Evolutionary conservation across 305 asterid species (phyloP).

Genomic region (Fraxinus baroniana): DNA sequence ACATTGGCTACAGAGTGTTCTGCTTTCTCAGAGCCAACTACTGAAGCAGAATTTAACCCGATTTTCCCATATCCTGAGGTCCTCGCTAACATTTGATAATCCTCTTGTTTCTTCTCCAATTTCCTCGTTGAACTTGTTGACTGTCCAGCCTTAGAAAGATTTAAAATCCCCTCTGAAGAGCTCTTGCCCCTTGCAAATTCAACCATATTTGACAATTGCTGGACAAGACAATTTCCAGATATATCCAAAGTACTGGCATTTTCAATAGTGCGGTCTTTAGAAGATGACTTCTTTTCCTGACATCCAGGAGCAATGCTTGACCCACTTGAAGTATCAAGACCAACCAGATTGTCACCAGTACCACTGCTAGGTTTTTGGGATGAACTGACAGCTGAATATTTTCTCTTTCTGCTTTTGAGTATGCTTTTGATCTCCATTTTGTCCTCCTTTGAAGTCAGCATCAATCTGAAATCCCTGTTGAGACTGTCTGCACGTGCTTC

Average conservation of each 20-base stretch:
- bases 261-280: background rate
- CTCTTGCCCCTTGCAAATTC: background rate
- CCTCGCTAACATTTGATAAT: background rate
- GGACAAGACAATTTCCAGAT: background rate
- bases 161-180: background rate
- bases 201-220: background rate
- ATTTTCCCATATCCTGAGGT: background rate
- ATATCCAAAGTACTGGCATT: background rate
- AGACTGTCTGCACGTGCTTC: slow-evolving; percentile 7
- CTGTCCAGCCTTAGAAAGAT: background rate
- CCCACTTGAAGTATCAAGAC: background rate
- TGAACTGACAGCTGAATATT: background rate
- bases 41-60: background rate
- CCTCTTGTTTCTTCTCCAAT: background rate
- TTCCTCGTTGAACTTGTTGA: background rate
- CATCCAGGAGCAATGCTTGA: background rate
- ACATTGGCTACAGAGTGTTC: background rate
- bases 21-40: background rate
- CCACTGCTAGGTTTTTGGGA: background rate
- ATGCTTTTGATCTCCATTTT: background rate
- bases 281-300: background rate
- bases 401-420: background rate
- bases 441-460: background rate
- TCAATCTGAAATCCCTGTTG: background rate
- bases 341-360: background rate